phyloP scores from a whole-genome alignment of 805 yeast species.

The Metschnikowia borealis region DNA sequence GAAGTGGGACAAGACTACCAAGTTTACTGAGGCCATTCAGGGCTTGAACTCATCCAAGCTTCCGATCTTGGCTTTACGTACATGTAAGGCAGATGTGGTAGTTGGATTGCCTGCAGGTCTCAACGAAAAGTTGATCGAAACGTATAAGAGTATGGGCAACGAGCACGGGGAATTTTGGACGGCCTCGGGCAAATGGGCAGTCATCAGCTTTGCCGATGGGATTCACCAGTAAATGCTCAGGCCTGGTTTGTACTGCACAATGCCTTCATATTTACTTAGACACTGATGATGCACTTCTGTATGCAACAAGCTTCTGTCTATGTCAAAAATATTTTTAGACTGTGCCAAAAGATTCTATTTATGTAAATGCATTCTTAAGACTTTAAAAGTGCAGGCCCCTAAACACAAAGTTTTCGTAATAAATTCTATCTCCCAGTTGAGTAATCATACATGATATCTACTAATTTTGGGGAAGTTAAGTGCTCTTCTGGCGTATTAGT shows the following conservation, averaged over 20 bases:
- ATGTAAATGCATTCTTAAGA: too few relatives aligned
- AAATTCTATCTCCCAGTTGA: too few relatives aligned
- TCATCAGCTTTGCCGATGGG: constrained; percentile 40
- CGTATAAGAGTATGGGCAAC: constrained; percentile 57
- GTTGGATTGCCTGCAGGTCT: constrained; percentile 77
- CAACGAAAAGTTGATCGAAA: constrained; percentile 59
- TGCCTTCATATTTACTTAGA: neutral
- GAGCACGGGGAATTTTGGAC: constrained; percentile 77
- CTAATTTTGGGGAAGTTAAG: too few relatives aligned
- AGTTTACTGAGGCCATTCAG: constrained; percentile 68
- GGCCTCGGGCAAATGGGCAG: constrained; percentile 91
- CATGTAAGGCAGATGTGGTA: constrained; percentile 94
- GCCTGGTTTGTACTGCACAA: neutral
- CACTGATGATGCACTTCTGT: neutral
- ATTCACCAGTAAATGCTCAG: neutral
- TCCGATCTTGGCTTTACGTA: constrained; percentile 72
- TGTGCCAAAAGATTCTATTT: too few relatives aligned
- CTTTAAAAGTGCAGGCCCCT: too few relatives aligned
- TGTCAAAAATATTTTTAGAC: too few relatives aligned
- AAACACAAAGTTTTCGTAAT: too few relatives aligned
- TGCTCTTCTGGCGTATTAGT: too few relatives aligned
- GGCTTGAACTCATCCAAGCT: constrained; percentile 57
- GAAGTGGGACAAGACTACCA: constrained; percentile 78
- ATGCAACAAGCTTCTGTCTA: neutral
- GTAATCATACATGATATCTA: too few relatives aligned